A percentile compares a stretch with the other conserved stretches of the same genome.
Evolutionary conservation across 2,329 filamentous ascomycete species (phyloP).

Genomic region (Penicillium aurantiogriseum): DNA sequence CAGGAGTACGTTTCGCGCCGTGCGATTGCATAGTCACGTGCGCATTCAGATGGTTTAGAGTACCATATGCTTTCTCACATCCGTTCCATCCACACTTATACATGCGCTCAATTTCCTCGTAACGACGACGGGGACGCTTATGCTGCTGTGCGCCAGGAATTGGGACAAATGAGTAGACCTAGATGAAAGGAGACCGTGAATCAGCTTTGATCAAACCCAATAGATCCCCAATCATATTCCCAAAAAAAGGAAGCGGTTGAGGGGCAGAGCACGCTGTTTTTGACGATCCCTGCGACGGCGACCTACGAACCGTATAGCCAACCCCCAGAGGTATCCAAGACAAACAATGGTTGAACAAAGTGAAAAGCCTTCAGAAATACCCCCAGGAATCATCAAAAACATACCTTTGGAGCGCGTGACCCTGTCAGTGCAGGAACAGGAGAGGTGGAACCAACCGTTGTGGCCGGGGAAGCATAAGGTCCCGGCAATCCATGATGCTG

Average conservation of each 20-base stretch:
- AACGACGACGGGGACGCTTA: constrained; percentile 87
- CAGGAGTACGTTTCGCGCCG: constrained; percentile 87
- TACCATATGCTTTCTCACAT: constrained; percentile 98
- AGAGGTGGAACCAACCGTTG: constrained; percentile 59
- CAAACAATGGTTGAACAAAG: constrained; percentile 28
- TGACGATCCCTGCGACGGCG: constrained; percentile 19
- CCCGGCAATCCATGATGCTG: constrained; percentile 50
- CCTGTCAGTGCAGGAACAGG: constrained; percentile 58
- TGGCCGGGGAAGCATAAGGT: constrained; percentile 53
- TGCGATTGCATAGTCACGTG: constrained; percentile 99
- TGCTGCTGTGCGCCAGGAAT: constrained; percentile 97
- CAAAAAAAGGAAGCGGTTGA: constrained; percentile 9
- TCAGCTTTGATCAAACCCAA: neutral
- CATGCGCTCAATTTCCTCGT: constrained; percentile 99
- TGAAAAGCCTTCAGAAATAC: constrained; percentile 31
- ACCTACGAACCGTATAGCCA: constrained; percentile 10
- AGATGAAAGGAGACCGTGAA: constrained; percentile 32
- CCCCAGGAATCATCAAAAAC: constrained; percentile 44
- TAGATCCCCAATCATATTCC: constrained; percentile 2
- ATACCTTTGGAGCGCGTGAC: constrained; percentile 62
- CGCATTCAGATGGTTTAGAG: constrained; percentile 93
- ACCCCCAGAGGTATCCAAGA: constrained; percentile 30
- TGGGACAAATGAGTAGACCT: constrained; percentile 97
- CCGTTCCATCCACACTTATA: constrained; percentile 99
- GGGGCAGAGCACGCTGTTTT: constrained; percentile 25